Base-by-base conservation (phyloP, 1,284 basidiomycete genomes). In the Pterulicium gracile region DNA sequence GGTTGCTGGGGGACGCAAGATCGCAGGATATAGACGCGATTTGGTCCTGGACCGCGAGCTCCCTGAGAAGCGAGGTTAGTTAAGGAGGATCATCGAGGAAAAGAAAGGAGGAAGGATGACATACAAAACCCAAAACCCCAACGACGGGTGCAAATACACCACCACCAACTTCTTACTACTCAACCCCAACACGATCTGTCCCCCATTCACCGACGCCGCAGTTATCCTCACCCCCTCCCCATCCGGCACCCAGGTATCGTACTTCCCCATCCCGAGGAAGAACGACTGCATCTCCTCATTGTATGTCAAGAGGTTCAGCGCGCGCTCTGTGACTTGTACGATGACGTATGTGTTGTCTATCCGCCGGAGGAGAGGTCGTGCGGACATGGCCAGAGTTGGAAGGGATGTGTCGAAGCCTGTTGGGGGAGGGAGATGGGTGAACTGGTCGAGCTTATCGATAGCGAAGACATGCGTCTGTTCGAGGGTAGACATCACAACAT, bases 251-350 rank as follows among this genome's bases (percentile, higher is more conserved):
- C 27, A 32, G 10, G 10, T 7, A n/a, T n/a, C n/a, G 27, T 32
- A n/a, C 27, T 7, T 10, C 10, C n/a, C 27, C 27, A 10, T 32
- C 27, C n/a, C 27, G 57, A 27, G 0, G 51, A 56, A 66, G 68
- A 62, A 68, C 47, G 55, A 56, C 40, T 53, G 61, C 52, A 66
- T 36, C 36, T 57, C 48, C 35, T 51, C 24, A 47, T 82, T 72
- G 53, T 72, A 75, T 51, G 80, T 69, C 2, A 82, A 60, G 45
- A 89, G 55, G 47, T 61, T 57, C 3, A 82, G 71, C 1, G 70
- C 74, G 3, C 61, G 63, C 1, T 75, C 61, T 0, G 84, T 86
- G 7, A 92, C 82, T 58, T 94, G 91, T 0, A 88, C 71, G 0
- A 85, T 67, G 4, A 73, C 60, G 64, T 17, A 50, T 53, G 2